phyloP scores from a whole-genome alignment of 768 basidiomycete species.

The Aureoboletus auriporus region DNA sequence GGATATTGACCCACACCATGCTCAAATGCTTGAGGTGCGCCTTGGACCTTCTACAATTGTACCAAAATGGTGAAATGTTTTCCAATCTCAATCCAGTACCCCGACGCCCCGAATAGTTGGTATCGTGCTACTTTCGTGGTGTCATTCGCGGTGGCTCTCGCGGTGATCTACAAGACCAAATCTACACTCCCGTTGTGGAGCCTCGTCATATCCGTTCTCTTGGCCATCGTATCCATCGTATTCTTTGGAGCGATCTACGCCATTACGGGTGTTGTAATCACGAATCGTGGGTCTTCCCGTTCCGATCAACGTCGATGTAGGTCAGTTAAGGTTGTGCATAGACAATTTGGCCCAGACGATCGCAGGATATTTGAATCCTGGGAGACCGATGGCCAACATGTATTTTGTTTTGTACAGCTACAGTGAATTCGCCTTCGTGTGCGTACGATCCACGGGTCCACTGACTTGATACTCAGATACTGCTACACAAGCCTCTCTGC shows the following conservation, averaged over 20 bases:
- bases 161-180: slow-evolving; percentile 48
- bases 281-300: slow-evolving; percentile 17
- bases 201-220: slow-evolving; percentile 47
- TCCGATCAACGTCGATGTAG: background rate
- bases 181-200: slow-evolving; percentile 61
- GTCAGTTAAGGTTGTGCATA: background rate
- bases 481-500: slow-evolving; percentile 43
- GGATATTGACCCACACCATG: slow-evolving; percentile 50
- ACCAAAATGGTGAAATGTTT: background rate
- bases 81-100: slow-evolving; percentile 20
- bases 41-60: slow-evolving; percentile 13
- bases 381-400: slow-evolving; percentile 42
- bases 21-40: slow-evolving; percentile 45
- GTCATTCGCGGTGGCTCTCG: slow-evolving; percentile 49
- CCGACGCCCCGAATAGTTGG: slow-evolving; percentile 32
- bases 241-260: slow-evolving; percentile 53
- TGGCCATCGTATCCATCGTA: slow-evolving; percentile 46
- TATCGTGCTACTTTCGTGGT: slow-evolving; percentile 22
- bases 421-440: slow-evolving; percentile 27
- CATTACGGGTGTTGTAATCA: slow-evolving; percentile 35
- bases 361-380: slow-evolving; percentile 34
- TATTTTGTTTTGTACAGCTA: slow-evolving; percentile 43
- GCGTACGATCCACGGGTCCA: slow-evolving; percentile 38
- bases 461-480: slow-evolving; percentile 37
- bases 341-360: slow-evolving; percentile 34